A percentile compares a stretch with the other conserved stretches of the same genome.
Conservation (phyloP, 176 grass and related monocot genomes). For the Bonia amplexicaulis region DNA sequence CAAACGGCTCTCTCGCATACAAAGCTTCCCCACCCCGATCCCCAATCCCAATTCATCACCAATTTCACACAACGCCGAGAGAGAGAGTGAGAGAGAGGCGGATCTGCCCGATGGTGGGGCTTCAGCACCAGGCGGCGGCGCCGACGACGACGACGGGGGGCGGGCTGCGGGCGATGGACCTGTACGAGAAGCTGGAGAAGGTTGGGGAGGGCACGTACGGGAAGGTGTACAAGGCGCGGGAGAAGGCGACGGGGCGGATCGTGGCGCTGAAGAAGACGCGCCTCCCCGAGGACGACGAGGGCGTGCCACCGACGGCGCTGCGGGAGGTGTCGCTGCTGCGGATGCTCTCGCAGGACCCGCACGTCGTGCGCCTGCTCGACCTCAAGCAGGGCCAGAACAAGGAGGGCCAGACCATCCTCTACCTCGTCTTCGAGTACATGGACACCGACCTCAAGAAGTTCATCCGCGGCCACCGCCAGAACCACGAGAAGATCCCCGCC, state of each 20-base stretch:
- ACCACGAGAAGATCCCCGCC: conserved; percentile 49
- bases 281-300: conserved; percentile 96
- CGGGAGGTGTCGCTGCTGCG: conserved; percentile 95
- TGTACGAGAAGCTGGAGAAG: conserved; percentile 99
- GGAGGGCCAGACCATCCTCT: conserved; percentile 86
- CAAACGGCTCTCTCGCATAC: conserved; percentile 41
- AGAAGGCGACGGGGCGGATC: conserved; percentile 90
- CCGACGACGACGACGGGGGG: conserved; percentile 5
- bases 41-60: not conserved
- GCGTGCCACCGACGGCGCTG: conserved; percentile 89
- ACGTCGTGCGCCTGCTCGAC: conserved; percentile 86
- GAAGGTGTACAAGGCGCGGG: conserved; percentile 97
- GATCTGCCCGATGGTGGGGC: conserved; percentile 33
- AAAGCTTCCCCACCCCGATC: conserved; percentile 17
- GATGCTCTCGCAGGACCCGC: conserved; percentile 89
- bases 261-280: conserved; percentile 99
- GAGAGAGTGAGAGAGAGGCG: not conserved
- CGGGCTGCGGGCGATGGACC: conserved; percentile 72
- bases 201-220: conserved; percentile 98
- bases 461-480: conserved; percentile 72
- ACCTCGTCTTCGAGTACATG: conserved; percentile 99
- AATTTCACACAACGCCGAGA: not conserved
- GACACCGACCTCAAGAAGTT: conserved; percentile 98
- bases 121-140: conserved; percentile 10
- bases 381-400: conserved; percentile 94